These are phyloP conservation scores for Pythium utonaiense DNA, from an alignment of 352 stramenopile species.

Conservation along the genomic window DNA sequence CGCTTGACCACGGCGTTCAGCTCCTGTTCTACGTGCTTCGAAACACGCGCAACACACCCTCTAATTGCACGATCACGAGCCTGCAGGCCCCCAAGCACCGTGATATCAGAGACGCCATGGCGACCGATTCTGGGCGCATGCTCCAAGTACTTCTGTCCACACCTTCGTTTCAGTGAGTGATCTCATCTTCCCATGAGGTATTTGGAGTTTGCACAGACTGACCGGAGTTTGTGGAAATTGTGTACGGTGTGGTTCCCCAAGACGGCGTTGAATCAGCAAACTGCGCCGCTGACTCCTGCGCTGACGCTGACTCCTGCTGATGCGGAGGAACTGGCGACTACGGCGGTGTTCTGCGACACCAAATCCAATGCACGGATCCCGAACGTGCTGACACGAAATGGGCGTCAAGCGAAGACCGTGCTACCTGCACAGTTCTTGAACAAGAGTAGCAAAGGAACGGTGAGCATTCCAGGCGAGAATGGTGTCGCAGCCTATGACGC, in stretches of 20 bases:
- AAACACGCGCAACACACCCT: constrained; percentile 78
- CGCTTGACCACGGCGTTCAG: constrained; percentile 81
- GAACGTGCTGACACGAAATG: constrained; percentile 47
- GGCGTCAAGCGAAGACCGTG: constrained; percentile 43
- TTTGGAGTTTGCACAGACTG: too few species aligned
- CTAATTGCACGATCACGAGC: constrained; percentile 81
- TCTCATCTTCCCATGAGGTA: too few species aligned
- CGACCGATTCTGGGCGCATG: constrained; percentile 81
- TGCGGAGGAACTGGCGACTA: constrained; percentile 60
- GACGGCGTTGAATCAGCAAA: too few species aligned
- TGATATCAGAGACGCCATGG: constrained; percentile 83
- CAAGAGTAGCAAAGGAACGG: constrained; percentile 72
- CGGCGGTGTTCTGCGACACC: constrained; percentile 68
- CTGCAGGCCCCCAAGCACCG: constrained; percentile 72
- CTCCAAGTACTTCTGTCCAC: constrained; percentile 75
- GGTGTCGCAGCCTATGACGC: constrained; percentile 54
- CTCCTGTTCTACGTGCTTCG: constrained; percentile 84
- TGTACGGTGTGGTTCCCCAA: too few species aligned
- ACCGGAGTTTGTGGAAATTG: too few species aligned
- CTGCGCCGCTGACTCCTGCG: constrained; percentile 4
- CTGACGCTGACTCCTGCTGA: constrained; percentile 72
- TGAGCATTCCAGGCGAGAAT: constrained; percentile 56
- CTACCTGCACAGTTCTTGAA: constrained; percentile 58
- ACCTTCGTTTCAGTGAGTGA: constrained; percentile 69
- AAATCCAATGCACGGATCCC: constrained; percentile 62